Base-by-base conservation (phyloP, 169 alveolate genomes). In the Plasmodium adleri region DNA sequence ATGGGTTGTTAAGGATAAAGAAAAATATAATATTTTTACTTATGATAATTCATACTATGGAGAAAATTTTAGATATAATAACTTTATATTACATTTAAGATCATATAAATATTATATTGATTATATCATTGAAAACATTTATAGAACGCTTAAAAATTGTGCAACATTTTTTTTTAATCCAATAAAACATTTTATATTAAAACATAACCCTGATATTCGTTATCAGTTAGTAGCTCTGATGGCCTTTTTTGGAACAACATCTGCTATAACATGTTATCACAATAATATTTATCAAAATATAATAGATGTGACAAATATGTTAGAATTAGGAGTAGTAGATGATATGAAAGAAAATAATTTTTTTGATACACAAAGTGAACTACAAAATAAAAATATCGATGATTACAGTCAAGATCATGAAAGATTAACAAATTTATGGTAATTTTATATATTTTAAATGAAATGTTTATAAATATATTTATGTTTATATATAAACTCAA, bases 201-300 rank as follows among this genome's bases (percentile, higher is more conserved):
- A 80, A 71, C 97, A 95, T 80, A 95, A 95, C 88, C 97, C 97
- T 15, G 97, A 95, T 70, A 72, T 95, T 80, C 93, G 97, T 80
- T 94, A 94, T 78, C 98, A 95, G 87, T 88, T 95, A 67, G 96
- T 94, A 49, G 97, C 97, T 15, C 93, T 95, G 45, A 68, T 91
- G 50, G 88, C 97, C n/a, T 95, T 95, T 92, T 87, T 94, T 67
- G 88, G 86, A 32, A 95, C 97, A 1, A 92, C 97, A 22, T 88
- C 95, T 88, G 93, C 92, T 12, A 94, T 95, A 56, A 95, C 97
- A 24, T 54, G 86, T 15, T 85, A 88, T 76, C 95, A 89, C 75
- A 93, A 94, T 70, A 80, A 78, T 63, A 88, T 88, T 74, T 95
- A 94, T 88, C 97, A 95, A 86, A 94, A 94, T 59, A 91, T 95